Percentiles rank a stretch among this genome's conserved stretches.
These are phyloP conservation scores for Smithsoniella earleae DNA, from an alignment of 163 green algal species.

Conservation along the genomic window DNA sequence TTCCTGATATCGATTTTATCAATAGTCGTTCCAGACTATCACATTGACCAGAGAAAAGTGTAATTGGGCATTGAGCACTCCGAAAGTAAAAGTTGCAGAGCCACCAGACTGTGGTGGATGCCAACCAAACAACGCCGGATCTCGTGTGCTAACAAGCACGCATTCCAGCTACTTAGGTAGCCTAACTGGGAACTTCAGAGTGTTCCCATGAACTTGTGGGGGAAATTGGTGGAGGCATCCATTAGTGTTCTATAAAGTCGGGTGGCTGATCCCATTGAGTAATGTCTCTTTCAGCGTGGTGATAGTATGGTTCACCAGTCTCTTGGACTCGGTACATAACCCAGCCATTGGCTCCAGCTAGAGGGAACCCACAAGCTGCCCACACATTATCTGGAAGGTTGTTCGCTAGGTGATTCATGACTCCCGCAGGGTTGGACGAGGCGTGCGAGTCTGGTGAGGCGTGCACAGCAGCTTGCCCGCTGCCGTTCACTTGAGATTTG, in stretches of 20 bases:
- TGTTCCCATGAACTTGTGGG: no score
- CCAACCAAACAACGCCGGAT: no score
- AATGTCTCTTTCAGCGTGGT: slow-evolving; percentile 24
- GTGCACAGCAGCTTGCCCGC: neutral
- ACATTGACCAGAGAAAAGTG: no score
- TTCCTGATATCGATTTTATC: no score
- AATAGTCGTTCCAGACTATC: no score
- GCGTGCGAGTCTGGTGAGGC: slow-evolving; percentile 17
- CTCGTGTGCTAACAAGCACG: no score
- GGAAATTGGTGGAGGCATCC: no score
- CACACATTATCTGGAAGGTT: slow-evolving; percentile 5
- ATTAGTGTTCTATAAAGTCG: slow-evolving; percentile 30
- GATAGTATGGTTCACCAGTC: slow-evolving; percentile 24
- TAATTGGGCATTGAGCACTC: no score
- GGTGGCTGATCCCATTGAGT: slow-evolving; percentile 25
- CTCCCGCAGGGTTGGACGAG: neutral
- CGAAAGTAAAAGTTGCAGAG: no score
- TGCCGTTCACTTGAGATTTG: neutral
- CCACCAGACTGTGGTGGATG: no score
- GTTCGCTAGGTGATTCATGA: neutral
- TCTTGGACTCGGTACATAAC: slow-evolving; percentile 26
- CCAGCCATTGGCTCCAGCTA: slow-evolving; percentile 29
- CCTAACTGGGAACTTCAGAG: no score
- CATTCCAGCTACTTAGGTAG: no score
- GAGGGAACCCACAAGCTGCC: slow-evolving; percentile 21